Evolutionary conservation across 345 rosid genomes (phyloP).

Genomic region (Atalantia buxifolia): DNA sequence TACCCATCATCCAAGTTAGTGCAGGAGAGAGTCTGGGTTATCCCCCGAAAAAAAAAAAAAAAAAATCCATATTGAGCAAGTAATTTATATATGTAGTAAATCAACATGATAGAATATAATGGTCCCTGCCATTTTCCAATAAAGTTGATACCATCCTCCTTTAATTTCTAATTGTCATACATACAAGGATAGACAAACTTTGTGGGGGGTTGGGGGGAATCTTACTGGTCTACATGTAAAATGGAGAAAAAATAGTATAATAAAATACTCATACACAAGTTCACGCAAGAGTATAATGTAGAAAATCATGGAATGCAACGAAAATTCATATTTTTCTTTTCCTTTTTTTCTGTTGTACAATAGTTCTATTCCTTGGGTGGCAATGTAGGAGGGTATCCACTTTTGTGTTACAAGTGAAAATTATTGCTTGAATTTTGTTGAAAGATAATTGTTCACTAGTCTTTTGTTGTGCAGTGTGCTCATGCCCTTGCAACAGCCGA

Average conservation of each 20-base stretch:
- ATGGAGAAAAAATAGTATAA: not conserved
- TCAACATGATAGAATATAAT: not conserved
- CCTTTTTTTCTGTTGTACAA: not conserved
- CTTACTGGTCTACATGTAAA: not conserved
- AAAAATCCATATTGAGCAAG: not conserved
- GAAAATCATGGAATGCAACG: not conserved
- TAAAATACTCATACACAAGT: not conserved
- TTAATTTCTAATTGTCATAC: not conserved
- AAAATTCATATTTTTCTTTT: not conserved
- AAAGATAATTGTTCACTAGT: slow-evolving; percentile 1
- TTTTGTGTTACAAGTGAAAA: not conserved
- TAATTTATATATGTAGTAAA: not conserved
- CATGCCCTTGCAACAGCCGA: slow-evolving; percentile 31
- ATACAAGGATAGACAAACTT: not conserved
- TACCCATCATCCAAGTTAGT: too few relatives aligned
- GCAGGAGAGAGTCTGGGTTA: too few relatives aligned
- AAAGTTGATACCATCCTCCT: not conserved
- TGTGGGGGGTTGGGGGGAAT: too few relatives aligned
- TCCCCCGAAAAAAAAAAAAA: too few relatives aligned
- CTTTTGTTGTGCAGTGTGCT: slow-evolving; percentile 30
- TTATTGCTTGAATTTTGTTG: not conserved
- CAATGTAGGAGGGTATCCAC: not conserved
- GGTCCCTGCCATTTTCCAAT: not conserved
- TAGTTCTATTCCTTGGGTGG: not conserved
- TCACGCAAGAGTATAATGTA: not conserved